A percentile compares a stretch with the other conserved stretches of the same genome.
phyloP scores from a whole-genome alignment of 2,329 filamentous ascomycete species.

The Ophiognomonia clavigignenti-juglandacearum region DNA sequence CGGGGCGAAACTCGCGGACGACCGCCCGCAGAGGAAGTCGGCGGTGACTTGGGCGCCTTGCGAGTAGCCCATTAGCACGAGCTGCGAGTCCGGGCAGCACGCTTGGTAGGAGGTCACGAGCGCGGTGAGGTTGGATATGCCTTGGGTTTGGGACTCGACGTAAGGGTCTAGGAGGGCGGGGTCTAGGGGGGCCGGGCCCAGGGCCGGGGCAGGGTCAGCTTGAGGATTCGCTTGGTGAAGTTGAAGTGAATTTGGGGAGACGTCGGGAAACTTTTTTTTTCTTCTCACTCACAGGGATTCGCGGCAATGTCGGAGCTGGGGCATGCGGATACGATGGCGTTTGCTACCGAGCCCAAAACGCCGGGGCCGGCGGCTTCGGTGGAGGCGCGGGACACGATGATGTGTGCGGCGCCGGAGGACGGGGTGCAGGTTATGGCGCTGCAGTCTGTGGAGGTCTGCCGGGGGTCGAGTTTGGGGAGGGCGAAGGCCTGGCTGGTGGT shows the following conservation, averaged over 20 bases:
- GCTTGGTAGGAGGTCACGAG: slow-evolving; percentile 25
- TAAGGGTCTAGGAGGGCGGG: slow-evolving; percentile 24
- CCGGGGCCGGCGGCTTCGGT: slow-evolving; percentile 29
- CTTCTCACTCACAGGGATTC: slow-evolving; percentile 21
- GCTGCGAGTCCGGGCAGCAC: slow-evolving; percentile 24
- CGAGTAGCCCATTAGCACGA: slow-evolving; percentile 31
- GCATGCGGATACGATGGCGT: slow-evolving; percentile 23
- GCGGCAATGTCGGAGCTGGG: slow-evolving; percentile 28
- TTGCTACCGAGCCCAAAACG: slow-evolving; percentile 26
- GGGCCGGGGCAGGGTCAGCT: too few relatives aligned
- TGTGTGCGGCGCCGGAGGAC: slow-evolving; percentile 19
- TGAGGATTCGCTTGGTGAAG: too few relatives aligned
- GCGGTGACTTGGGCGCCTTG: slow-evolving; percentile 24
- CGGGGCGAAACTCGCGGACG: slow-evolving; percentile 16
- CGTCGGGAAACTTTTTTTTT: not conserved
- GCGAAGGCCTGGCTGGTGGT: not conserved
- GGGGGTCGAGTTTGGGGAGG: not conserved
- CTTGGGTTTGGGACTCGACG: slow-evolving; percentile 22
- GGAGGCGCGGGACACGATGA: slow-evolving; percentile 31
- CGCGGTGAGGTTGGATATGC: slow-evolving; percentile 25
- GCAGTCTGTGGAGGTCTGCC: not conserved
- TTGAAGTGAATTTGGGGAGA: too few relatives aligned
- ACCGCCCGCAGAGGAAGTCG: slow-evolving; percentile 25
- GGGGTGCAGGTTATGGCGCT: slow-evolving; percentile 5
- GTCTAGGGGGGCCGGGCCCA: slow-evolving; percentile 24